These are phyloP conservation scores for Aschersonia sp. DNA, from an alignment of 2,329 filamentous ascomycete species.

Conservation along the genomic window DNA sequence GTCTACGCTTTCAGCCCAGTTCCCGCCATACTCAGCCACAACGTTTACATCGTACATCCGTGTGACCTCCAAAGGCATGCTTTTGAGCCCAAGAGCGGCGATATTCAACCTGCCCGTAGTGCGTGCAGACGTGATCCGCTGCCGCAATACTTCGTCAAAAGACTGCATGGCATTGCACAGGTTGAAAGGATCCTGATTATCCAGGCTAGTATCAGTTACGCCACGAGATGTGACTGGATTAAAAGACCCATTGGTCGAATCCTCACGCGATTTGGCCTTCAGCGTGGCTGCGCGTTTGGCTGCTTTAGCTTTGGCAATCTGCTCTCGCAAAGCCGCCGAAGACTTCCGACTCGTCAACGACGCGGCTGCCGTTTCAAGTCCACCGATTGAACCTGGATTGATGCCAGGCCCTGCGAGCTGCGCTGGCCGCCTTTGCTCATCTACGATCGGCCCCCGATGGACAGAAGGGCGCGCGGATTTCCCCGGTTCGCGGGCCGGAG, in stretches of 20 bases:
- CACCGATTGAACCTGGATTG: not conserved
- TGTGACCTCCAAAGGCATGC: constrained; percentile 71
- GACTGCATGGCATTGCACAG: constrained; percentile 41
- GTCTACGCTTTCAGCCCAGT: constrained; percentile 89
- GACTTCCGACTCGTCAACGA: constrained; percentile 40
- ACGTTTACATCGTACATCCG: constrained; percentile 79
- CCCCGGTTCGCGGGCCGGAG: no score
- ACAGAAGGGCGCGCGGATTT: no score
- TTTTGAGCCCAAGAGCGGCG: constrained; percentile 63
- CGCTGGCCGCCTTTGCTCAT: no score
- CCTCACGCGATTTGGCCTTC: constrained; percentile 8
- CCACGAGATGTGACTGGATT: constrained; percentile 17
- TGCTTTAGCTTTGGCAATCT: constrained; percentile 86
- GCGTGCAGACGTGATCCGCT: constrained; percentile 58
- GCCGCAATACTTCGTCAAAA: constrained; percentile 53
- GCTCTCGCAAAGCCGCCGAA: constrained; percentile 69
- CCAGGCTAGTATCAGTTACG: constrained; percentile 34
- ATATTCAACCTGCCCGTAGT: constrained; percentile 78
- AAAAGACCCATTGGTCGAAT: no score
- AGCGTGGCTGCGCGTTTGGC: constrained; percentile 46
- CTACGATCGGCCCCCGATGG: no score
- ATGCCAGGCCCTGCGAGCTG: no score
- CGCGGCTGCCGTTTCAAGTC: constrained; percentile 7
- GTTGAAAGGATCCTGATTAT: constrained; percentile 54
- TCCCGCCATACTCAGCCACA: constrained; percentile 44